Evolutionary conservation across 352 stramenopile species (phyloP).

Genomic region (Globisporangium nodosum): DNA sequence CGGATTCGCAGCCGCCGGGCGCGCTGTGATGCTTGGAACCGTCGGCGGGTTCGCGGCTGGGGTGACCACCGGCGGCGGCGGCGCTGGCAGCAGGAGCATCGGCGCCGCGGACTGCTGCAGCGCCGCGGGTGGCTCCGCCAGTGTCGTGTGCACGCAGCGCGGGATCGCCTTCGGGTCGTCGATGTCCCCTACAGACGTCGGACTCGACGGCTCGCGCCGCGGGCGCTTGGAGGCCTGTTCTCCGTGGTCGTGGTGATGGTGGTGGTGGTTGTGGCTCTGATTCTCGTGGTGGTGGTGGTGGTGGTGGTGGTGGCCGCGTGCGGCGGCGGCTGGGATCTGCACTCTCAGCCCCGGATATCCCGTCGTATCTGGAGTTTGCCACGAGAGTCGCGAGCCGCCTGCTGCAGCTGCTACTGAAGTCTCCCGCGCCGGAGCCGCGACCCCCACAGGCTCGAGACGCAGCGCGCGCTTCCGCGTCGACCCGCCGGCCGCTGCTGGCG

Average conservation of each 20-base stretch:
- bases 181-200: conserved; percentile 44
- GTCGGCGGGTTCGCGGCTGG: conserved; percentile 2
- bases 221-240: conserved; percentile 19
- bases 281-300: not conserved
- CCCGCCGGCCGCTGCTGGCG: not conserved
- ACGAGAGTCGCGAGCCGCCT: not conserved
- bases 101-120: conserved; percentile 7
- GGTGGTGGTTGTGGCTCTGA: conserved; percentile 12
- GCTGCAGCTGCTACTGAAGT: not conserved
- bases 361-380: not conserved
- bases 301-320: not conserved
- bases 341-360: conserved; percentile 4
- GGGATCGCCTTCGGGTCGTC: conserved; percentile 16
- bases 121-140: conserved; percentile 2
- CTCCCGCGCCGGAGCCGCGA: not conserved
- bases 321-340: conserved; percentile 7
- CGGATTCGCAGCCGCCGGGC: conserved; percentile 13
- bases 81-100: not conserved
- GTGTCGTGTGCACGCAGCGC: conserved; percentile 12
- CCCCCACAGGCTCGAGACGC: not conserved
- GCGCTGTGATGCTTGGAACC: not conserved
- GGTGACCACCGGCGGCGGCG: not conserved
- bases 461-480: conserved; percentile 1
- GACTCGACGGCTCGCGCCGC: conserved; percentile 30
- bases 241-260: conserved; percentile 8